phyloP scores from a whole-genome alignment of 1,139 yeast genomes.

The Pneumocystis murina region DNA sequence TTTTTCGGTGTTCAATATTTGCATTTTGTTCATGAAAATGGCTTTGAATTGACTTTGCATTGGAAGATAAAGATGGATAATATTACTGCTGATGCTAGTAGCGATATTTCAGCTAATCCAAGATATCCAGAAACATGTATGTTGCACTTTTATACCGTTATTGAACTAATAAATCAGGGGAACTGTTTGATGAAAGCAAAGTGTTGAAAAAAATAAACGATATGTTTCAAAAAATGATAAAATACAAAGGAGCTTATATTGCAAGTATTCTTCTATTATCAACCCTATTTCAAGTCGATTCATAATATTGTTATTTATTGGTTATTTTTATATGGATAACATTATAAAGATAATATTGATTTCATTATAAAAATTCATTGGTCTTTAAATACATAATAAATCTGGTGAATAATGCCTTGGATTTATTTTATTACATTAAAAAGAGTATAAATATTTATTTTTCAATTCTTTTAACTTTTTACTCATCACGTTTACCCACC shows the following conservation, averaged over 20 bases:
- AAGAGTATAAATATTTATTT: neutral
- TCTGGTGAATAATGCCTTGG: neutral
- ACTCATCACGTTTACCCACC: slow-evolving; percentile 91
- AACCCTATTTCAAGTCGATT: neutral
- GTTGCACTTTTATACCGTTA: neutral
- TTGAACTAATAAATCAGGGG: neutral
- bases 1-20: neutral
- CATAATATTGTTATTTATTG: neutral
- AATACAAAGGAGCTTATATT: neutral
- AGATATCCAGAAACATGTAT: neutral
- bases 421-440: no score
- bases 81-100: neutral
- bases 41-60: neutral
- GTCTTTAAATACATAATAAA: neutral
- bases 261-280: neutral
- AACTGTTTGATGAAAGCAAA: neutral
- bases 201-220: neutral
- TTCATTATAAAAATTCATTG: neutral
- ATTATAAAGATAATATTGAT: neutral
- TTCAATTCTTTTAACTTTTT: slow-evolving; percentile 7
- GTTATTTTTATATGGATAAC: neutral
- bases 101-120: neutral
- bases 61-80: neutral
- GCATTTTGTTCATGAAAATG: neutral
- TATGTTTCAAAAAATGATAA: neutral